Evolutionary conservation across 2,329 filamentous ascomycete species (phyloP), one percentile per base, ranked within the genome.

Genomic region (Chrysoporthe austroafricana): DNA sequence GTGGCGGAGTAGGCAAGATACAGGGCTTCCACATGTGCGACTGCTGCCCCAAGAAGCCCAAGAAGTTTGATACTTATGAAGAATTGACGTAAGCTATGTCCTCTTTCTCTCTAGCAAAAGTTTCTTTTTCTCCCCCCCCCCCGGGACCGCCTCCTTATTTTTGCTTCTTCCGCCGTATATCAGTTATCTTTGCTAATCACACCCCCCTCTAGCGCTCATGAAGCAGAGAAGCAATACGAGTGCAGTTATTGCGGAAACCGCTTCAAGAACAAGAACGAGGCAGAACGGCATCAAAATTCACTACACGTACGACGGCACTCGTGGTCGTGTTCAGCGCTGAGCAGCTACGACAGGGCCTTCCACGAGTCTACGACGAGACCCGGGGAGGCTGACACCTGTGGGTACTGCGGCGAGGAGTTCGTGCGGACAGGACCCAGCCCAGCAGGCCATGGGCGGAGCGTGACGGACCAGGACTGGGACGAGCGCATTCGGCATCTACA

Each of bases 181-280:
- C n/a, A 6, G 48, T 18, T n/a, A 11, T 3, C 21, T 44, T 57
- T 56, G 56, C 70, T 72, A 66, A 74, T 72, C 3, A 26, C 44
- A 14, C 34, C 34, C 21, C 56, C 36, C 63, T 9, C 34, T 75
- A 97, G 95, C 71, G 83, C 90, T 57, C 95, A 98, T 77, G 93
- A 96, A 79, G 90, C 93, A 76, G 96, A 98, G 79, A 98, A 98
- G 79, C 95, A 98, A 79, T 98, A 97, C 78, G 92, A 92, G 70
- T 98, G 95, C 79, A 86, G 89, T 39, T 98, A 93, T 77, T 98
- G 95, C 78, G 91, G 91, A 54, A 97, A 97, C 77, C 90, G 95
- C 13, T 98, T 98, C 84, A 98, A 98, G 81, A 98, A 98, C 82
- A 98, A 98, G 81, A 98, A 98, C 74, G 96, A 98, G 81, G 94